A percentile compares a stretch with the other conserved stretches of the same genome.
Evolutionary conservation across 176 grass and related monocot genomes (phyloP).

Genomic region (Juncus inflexus): DNA sequence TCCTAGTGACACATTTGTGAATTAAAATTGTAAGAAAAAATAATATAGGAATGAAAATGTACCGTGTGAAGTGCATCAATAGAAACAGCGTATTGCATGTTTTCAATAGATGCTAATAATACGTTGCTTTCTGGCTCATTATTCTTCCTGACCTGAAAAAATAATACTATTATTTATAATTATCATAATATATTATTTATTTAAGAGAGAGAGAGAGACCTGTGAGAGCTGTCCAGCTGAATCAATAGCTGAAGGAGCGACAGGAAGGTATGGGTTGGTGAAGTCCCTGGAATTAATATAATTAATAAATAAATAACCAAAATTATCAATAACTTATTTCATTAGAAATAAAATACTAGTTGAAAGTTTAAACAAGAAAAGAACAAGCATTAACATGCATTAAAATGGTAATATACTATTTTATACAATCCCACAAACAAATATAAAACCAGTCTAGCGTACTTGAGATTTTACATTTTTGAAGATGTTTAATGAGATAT

Average conservation of each 20-base stretch:
- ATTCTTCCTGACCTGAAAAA: conserved; percentile 61
- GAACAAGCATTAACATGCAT: not conserved
- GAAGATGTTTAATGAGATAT: not conserved
- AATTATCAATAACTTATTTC: conserved; percentile 3
- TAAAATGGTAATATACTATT: too few species aligned
- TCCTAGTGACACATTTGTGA: too few species aligned
- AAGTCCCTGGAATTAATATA: conserved; percentile 60
- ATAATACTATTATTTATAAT: conserved; percentile 16
- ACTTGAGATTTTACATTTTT: not conserved
- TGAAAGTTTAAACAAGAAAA: not conserved
- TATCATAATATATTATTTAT: conserved; percentile 23
- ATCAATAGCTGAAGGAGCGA: conserved; percentile 77
- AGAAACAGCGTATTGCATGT: conserved; percentile 98
- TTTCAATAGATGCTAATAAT: conserved; percentile 88
- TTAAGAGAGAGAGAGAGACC: conserved; percentile 39
- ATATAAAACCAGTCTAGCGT: not conserved
- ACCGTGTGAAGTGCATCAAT: conserved; percentile 95
- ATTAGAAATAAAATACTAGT: not conserved
- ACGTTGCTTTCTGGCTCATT: conserved; percentile 87
- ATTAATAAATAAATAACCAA: conserved; percentile 17
- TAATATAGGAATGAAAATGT: too few species aligned
- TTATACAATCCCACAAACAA: not conserved
- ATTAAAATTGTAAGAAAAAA: too few species aligned
- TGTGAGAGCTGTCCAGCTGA: conserved; percentile 33
- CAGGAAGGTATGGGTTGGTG: conserved; percentile 94